Evolutionary conservation across 176 grass and related monocot genomes (phyloP).

Genomic region (Triticum dicoccoides): DNA sequence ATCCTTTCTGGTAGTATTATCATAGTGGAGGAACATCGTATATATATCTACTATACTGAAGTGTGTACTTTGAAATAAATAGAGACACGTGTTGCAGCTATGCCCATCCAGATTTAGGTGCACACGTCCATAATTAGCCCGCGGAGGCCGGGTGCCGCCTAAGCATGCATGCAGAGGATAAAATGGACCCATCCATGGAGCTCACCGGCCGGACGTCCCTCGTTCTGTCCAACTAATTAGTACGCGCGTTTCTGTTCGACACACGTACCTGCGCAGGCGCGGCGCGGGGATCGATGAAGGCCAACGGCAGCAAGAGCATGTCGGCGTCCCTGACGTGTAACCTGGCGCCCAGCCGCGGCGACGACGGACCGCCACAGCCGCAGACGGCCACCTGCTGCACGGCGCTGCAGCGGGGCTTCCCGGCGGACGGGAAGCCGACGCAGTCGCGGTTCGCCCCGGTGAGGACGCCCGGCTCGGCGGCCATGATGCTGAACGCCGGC

Average conservation of each 20-base stretch:
- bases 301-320: constrained; percentile 18
- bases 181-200: not conserved
- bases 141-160: not conserved
- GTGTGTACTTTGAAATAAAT: not conserved
- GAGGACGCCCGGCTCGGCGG: constrained; percentile 11
- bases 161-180: not conserved
- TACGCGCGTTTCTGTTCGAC: not conserved
- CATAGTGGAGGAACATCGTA: no score
- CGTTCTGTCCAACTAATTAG: not conserved
- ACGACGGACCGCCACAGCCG: constrained; percentile 18
- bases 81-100: not conserved
- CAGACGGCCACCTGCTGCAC: constrained; percentile 51
- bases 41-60: no score
- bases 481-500: not conserved
- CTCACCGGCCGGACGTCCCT: not conserved
- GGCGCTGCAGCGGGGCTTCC: constrained; percentile 41
- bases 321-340: constrained; percentile 48
- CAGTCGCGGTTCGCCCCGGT: constrained; percentile 36
- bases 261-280: not conserved
- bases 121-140: not conserved
- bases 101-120: not conserved
- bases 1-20: no score
- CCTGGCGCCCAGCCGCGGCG: constrained; percentile 18
- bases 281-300: not conserved
- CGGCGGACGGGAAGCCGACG: not conserved